Evolutionary conservation across 352 stramenopile species (phyloP), one percentile per base, ranked within the genome.

Genomic region (Globisporangium uncinulatum): DNA sequence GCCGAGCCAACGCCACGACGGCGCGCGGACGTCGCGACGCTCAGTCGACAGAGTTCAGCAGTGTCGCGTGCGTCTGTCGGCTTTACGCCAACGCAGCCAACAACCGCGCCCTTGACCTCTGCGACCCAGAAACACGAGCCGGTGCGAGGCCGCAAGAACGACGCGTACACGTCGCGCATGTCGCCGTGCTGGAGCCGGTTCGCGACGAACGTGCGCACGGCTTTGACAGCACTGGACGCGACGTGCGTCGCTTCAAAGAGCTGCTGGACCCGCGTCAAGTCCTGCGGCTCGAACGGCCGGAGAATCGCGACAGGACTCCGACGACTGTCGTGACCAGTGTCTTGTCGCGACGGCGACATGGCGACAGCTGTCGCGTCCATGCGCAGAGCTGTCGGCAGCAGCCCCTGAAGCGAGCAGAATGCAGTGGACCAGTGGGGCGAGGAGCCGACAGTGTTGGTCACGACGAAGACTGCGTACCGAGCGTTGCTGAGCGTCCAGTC

Each of bases 401-500:
- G 24, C 37, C 63, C 48, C 20, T 71, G 55, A n/a, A 76, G 55
- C 2, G 47, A 32, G 14, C 58, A 66, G 44, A 74, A 72, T 17
- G 52, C 14, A 41, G 61, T 51, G 7, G 53, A 79, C 72, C 70
- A 80, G 51, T 77, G 66, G 3, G 11, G 53, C 9, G 11, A 50
- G 52, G 15, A 24, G 39, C 48, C 19, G 44, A 63, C 56, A 29
- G 24, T 54, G 15, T 75, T 77, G 31, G 70, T 74, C 17, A 70
- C 78, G 11, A 92, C 46, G 31, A 78, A 73, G 17, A 92, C 61
- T 3, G 70, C 81, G 50, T 92, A 92, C 56, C 88, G 81, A 0
- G 78, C 63, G 54, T 88, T 92, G 57, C 71, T 77, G 29, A 87
- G 57, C 34, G 62, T 65, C 81, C 73, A 87, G 61, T 92, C 81